Base-by-base conservation (phyloP, 2,329 filamentous ascomycete genomes). In the Penicillium sclerotigenum region DNA sequence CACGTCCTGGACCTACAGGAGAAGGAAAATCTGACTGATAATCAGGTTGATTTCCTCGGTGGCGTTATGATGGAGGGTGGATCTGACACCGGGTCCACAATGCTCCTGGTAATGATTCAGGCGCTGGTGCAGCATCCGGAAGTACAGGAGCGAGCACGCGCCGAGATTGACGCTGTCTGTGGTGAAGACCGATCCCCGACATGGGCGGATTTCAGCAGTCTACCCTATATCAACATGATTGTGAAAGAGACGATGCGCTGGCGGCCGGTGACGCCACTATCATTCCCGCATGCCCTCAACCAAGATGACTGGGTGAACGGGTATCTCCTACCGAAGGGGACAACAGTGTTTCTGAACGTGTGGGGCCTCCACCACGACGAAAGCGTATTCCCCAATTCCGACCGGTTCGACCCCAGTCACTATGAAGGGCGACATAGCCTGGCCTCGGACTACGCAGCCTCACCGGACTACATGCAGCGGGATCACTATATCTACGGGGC, bases 71-170 rank as follows among this genome's bases (percentile, higher is more conserved):
- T 70, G 54, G 71, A 74, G 43, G 77, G 75, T 14, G 73, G 73
- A 20, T 63, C 67, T 5, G 71, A 80, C 31, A 77, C 78, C 3
- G 75, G 73, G 34, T 73, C 70, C 1, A 72, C 71, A 2, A 70
- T 69, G 5, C 62, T 77, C 6, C 63, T 79, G 5, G 63, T 76
- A 4, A 51, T 65, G 14, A 49, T 58, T 4, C 59, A 63, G 14
- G 62, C 57, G 4, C 54, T 65, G 57, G 50, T 33, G 1, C 42
- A 42, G 1, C 47, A 58, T 37, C 62, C 62, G 0, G 54, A 52
- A n/a, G 37, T 40, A 22, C 37, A 40, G 13, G 20, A 40, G 20
- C 37, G 37, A 6, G 37, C 37, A 13, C 37, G 37, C 13, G 20
- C 13, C 20, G 37, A 40, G 37, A 11, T 40, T 13, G 37, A 40